phyloP scores from a whole-genome alignment of 176 grass and related monocot genomes.

The Coix lacrymajobi region DNA sequence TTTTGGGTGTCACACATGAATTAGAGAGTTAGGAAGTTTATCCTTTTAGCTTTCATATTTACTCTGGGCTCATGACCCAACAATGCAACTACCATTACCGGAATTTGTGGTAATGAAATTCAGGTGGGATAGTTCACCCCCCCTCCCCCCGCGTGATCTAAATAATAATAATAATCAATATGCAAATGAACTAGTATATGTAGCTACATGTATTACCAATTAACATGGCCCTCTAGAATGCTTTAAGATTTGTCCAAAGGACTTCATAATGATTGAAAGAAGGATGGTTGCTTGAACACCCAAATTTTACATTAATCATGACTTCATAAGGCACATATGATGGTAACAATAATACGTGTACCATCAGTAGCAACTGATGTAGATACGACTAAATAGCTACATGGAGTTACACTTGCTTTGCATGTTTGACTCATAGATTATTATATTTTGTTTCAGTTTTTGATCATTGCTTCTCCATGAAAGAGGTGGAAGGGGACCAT shows the following conservation, averaged over 20 bases:
- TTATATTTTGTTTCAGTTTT: slow-evolving; percentile 56
- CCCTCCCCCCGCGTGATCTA: too few species aligned
- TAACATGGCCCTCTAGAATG: background rate
- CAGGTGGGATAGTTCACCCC: too few species aligned
- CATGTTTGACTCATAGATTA: slow-evolving; percentile 14
- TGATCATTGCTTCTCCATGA: slow-evolving; percentile 72
- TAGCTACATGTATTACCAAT: background rate
- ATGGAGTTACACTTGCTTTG: background rate
- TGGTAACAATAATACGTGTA: background rate
- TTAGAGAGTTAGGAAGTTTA: background rate
- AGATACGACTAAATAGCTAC: background rate
- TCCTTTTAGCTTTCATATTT: background rate
- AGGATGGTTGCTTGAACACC: background rate
- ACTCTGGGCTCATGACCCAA: too few species aligned
- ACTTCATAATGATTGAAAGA: background rate
- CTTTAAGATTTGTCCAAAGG: background rate
- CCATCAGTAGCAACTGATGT: background rate
- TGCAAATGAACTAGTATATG: background rate
- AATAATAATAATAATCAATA: background rate
- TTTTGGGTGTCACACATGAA: background rate
- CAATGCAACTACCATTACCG: too few species aligned
- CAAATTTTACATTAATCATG: background rate
- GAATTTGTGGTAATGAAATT: too few species aligned
- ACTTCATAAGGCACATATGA: background rate
- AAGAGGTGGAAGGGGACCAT: slow-evolving; percentile 43